Percentiles rank a stretch among this genome's conserved stretches.
phyloP scores from a whole-genome alignment of 768 basidiomycete genomes.

The Pulveroboletus sp. region DNA sequence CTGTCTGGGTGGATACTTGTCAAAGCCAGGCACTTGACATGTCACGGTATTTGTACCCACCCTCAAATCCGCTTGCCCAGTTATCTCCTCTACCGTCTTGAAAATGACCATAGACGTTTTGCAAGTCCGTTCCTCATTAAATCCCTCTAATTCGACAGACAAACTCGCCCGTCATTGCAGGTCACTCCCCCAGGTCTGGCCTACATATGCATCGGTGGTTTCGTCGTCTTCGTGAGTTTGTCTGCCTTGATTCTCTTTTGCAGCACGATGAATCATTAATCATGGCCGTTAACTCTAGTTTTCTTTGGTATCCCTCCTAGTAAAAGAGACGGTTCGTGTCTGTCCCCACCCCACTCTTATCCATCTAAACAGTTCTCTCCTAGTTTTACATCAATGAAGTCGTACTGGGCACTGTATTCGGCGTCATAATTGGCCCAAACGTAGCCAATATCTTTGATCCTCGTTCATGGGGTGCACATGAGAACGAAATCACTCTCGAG shows the following conservation, averaged over 20 bases:
- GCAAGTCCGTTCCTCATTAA: conserved; percentile 21
- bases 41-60: too few relatives aligned
- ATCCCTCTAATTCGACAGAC: background rate
- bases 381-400: conserved; percentile 92
- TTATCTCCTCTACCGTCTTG: too few relatives aligned
- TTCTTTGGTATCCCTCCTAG: conserved; percentile 76
- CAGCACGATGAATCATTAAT: too few relatives aligned
- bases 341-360: background rate
- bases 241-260: background rate
- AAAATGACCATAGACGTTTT: conserved; percentile 22
- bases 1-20: too few relatives aligned
- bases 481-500: conserved; percentile 75
- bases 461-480: conserved; percentile 58
- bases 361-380: background rate
- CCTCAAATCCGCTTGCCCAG: too few relatives aligned
- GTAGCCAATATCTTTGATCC: conserved; percentile 73
- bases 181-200: conserved; percentile 51
- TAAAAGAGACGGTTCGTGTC: conserved; percentile 69
- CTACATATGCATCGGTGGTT: conserved; percentile 63
- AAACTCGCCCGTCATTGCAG: conserved; percentile 37
- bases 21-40: too few relatives aligned
- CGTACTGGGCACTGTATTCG: conserved; percentile 77
- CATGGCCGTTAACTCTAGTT: conserved; percentile 58
- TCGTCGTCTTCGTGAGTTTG: conserved; percentile 43
- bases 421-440: conserved; percentile 65